Conservation (phyloP, 2,329 filamentous ascomycete species). For the Colletotrichum horii region DNA sequence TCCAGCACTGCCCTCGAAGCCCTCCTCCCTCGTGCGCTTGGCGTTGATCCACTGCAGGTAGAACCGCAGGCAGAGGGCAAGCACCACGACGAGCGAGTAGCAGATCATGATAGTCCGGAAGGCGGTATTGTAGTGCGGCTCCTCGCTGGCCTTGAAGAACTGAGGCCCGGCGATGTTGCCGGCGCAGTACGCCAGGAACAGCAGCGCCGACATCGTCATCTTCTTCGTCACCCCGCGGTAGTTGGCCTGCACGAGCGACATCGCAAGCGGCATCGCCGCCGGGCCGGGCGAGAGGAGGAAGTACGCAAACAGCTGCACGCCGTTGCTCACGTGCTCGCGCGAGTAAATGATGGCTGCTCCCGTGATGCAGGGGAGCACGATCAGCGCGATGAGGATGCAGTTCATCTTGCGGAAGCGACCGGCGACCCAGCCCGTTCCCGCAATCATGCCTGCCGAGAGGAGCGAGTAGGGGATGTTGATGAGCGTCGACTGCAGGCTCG, state of each 20-base stretch:
- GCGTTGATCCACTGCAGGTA: conserved; percentile 54
- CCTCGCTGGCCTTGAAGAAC: conserved; percentile 55
- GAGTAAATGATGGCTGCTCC: conserved; percentile 60
- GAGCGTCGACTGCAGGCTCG: conserved; percentile 57
- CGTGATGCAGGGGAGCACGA: conserved; percentile 55
- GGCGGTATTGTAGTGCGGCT: conserved; percentile 56
- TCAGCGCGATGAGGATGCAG: conserved; percentile 54
- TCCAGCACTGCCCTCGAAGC: conserved; percentile 48
- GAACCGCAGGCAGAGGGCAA: conserved; percentile 47
- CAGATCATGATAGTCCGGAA: conserved; percentile 62
- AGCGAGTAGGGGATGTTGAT: conserved; percentile 65
- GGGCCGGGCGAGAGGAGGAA: conserved; percentile 61
- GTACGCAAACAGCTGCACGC: conserved; percentile 60
- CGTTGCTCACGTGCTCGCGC: conserved; percentile 42
- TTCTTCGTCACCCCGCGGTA: conserved; percentile 64
- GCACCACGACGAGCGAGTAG: conserved; percentile 53
- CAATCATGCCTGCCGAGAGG: conserved; percentile 52
- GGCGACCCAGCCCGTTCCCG: conserved; percentile 54
- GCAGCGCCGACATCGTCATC: conserved; percentile 61
- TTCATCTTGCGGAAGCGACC: conserved; percentile 56
- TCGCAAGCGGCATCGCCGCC: conserved; percentile 57
- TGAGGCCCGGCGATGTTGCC: conserved; percentile 64
- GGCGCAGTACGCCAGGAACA: conserved; percentile 60
- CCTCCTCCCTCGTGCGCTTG: conserved; percentile 46
- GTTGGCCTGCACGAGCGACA: conserved; percentile 61